Evolutionary conservation across 2,329 filamentous ascomycete species (phyloP), one percentile per base, ranked within the genome.

Genomic region (Claviceps arundinis): DNA sequence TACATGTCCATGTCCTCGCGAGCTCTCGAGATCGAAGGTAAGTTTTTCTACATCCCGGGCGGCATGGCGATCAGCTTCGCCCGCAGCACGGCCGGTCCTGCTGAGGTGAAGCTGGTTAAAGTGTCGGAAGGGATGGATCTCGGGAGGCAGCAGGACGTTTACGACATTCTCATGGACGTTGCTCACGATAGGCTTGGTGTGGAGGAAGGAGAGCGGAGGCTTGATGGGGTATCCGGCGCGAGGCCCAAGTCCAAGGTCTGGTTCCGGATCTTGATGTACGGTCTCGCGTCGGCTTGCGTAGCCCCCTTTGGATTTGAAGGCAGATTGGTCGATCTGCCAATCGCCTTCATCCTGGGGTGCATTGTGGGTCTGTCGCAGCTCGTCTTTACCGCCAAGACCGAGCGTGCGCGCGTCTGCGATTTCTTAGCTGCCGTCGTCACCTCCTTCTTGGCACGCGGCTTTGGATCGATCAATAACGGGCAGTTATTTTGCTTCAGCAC

Each of bases 21-120:
- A n/a, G 86, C 93, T 2, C 76, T 96, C 41, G 87, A 90, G 65
- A 90, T 95, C 16, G 86, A 95, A 57, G 85, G 85, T 6, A 88
- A 95, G 61, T 95, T 93, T 59, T 71, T 95, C 19, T 96, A 95
- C 64, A 80, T 95, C 37, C 89, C 90, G 0, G 87, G 87, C 0
- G 93, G 87, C 62, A 96, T 96, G 90, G 87, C 96, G 52, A 85
- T 95, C 62, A 91, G 88, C 4, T 95, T 96, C 62, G 89, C 87
- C 61, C 86, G 19, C 19, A 19, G 19, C 19, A 19, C 19, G 19
- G 19, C 19, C 0, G 85, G 89, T 61, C 89, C 86, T 0, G 84
- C 84, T n/a, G 85, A 89, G 62, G 84, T 89, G 56, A 87, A 87
- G 68, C 75, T 89, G 37, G 81, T 89, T 6, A 78, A 82, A 4